These are phyloP conservation scores for Yamadazyma tumulicola DNA, from an alignment of 805 yeast genomes.

Conservation along the genomic window DNA sequence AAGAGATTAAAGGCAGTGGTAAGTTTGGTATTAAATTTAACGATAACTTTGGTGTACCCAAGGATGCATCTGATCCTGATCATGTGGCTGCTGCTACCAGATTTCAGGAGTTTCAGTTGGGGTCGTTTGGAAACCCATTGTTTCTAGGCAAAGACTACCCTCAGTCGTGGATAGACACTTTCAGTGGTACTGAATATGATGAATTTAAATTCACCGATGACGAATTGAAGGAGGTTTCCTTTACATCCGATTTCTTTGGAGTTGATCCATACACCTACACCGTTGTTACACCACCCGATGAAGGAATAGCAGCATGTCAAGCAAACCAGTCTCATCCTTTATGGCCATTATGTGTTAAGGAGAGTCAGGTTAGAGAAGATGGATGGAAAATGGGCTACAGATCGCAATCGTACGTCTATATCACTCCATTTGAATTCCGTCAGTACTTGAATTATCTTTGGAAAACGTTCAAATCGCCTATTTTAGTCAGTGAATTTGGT, in stretches of 20 bases:
- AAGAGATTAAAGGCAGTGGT: constrained; percentile 22
- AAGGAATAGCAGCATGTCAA: constrained; percentile 21
- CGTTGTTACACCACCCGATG: constrained; percentile 17
- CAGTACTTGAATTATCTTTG: constrained; percentile 23
- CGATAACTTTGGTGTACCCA: constrained; percentile 24
- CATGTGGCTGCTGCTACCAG: constrained; percentile 24
- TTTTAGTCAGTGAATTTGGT: constrained; percentile 31
- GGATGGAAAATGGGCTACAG: constrained; percentile 21
- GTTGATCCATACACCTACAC: constrained; percentile 27
- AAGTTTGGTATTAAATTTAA: constrained; percentile 23
- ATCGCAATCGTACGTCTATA: constrained; percentile 20
- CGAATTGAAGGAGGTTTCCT: constrained; percentile 20
- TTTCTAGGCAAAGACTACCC: constrained; percentile 29
- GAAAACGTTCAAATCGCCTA: constrained; percentile 21
- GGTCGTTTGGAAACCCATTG: constrained; percentile 26
- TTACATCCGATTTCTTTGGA: constrained; percentile 29
- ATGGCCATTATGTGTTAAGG: constrained; percentile 25
- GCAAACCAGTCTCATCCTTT: constrained; percentile 15
- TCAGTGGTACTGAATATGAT: too few species aligned
- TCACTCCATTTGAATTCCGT: constrained; percentile 21
- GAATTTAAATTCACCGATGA: constrained; percentile 19
- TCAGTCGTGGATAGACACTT: constrained; percentile 16
- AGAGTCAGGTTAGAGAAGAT: constrained; percentile 9
- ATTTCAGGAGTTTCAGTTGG: constrained; percentile 20
- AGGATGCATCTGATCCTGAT: constrained; percentile 18